phyloP scores from a whole-genome alignment of 1,284 basidiomycete species.

The Uromyces viciae-fabae region DNA sequence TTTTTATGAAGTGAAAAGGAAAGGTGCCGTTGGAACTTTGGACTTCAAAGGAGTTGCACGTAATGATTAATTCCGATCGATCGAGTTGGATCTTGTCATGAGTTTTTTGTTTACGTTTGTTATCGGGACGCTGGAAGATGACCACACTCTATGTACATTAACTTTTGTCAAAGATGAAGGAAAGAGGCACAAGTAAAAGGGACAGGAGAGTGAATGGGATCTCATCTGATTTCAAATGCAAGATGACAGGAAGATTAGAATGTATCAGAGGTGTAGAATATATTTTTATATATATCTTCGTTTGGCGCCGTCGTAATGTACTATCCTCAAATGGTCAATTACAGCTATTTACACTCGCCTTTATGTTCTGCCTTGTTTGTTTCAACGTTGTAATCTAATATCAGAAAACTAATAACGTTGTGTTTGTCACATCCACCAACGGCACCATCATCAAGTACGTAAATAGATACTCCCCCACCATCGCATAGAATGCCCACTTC shows the following conservation, averaged over 20 bases:
- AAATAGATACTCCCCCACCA: too few species aligned
- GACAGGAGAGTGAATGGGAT: constrained; percentile 25
- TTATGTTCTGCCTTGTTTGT: too few species aligned
- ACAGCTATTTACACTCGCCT: too few species aligned
- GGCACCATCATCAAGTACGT: not conserved
- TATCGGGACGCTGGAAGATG: not conserved
- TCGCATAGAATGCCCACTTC: too few species aligned
- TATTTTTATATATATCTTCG: constrained; percentile 1
- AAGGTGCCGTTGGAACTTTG: too few species aligned
- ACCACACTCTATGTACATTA: not conserved
- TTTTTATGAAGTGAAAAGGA: too few species aligned
- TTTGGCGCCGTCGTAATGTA: not conserved
- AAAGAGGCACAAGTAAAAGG: constrained; percentile 18
- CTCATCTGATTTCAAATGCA: constrained; percentile 18
- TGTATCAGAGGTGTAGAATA: too few species aligned
- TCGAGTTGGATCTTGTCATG: not conserved
- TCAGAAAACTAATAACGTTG: too few species aligned
- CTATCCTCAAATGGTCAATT: not conserved
- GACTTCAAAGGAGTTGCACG: not conserved
- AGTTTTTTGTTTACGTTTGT: not conserved
- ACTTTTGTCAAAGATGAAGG: not conserved
- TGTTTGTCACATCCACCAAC: not conserved
- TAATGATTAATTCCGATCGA: not conserved
- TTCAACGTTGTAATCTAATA: too few species aligned
- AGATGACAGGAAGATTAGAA: constrained; percentile 20